Conservation (phyloP, 805 yeast genomes). For the Saturnispora serradocipensis region DNA sequence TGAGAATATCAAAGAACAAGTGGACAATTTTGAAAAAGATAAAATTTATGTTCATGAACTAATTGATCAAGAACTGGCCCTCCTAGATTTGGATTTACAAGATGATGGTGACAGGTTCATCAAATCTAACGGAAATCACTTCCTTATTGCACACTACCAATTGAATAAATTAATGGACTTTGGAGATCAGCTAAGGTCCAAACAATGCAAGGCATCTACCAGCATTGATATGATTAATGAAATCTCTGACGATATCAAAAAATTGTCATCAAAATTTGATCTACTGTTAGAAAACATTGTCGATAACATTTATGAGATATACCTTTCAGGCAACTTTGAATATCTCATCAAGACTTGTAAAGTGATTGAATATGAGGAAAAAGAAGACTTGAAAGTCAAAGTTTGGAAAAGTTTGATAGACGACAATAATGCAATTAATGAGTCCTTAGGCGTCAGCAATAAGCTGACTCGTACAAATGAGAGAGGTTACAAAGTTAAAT, state of each 20-base stretch:
- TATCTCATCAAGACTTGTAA: slow-evolving; percentile 66
- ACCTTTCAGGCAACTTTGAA: slow-evolving; percentile 57
- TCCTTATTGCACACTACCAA: slow-evolving; percentile 60
- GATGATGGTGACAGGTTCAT: slow-evolving; percentile 16
- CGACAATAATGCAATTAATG: slow-evolving; percentile 6
- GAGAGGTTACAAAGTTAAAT: slow-evolving; percentile 54
- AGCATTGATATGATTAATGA: slow-evolving; percentile 55
- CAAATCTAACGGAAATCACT: slow-evolving; percentile 36
- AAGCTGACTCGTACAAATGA: slow-evolving; percentile 34
- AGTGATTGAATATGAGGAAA: slow-evolving; percentile 71
- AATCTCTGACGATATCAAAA: slow-evolving; percentile 42
- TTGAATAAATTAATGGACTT: slow-evolving; percentile 68
- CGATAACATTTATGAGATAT: slow-evolving; percentile 53
- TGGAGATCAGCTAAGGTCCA: slow-evolving; percentile 62
- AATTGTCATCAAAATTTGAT: slow-evolving; percentile 51
- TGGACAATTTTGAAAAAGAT: slow-evolving; percentile 45
- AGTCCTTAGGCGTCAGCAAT: neutral
- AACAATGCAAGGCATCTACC: slow-evolving; percentile 39
- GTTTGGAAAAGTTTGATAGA: slow-evolving; percentile 16
- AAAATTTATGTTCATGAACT: slow-evolving; percentile 41
- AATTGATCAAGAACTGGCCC: slow-evolving; percentile 37
- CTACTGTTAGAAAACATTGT: slow-evolving; percentile 55
- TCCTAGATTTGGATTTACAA: slow-evolving; percentile 8
- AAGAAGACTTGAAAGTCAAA: slow-evolving; percentile 55
- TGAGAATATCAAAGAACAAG: slow-evolving; percentile 52